Conservation (phyloP, 768 basidiomycete genomes). For the Rubroboletus pulcherrimus region DNA sequence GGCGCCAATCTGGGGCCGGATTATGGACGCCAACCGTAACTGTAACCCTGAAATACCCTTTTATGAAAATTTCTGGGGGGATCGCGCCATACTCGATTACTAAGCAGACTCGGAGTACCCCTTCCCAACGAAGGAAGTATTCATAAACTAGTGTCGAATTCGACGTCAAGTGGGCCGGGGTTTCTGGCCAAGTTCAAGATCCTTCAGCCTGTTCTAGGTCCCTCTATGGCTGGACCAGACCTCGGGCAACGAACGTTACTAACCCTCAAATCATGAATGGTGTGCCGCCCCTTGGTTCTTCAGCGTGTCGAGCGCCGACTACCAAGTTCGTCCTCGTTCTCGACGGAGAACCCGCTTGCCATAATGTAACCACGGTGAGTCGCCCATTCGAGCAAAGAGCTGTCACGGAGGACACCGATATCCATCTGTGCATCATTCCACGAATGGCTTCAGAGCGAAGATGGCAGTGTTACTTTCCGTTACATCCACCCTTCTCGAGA, state of each 20-base stretch:
- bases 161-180: not conserved
- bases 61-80: too few species aligned
- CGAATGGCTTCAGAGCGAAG: not conserved
- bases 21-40: too few species aligned
- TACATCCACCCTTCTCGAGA: not conserved
- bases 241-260: not conserved
- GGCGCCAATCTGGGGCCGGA: too few species aligned
- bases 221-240: not conserved
- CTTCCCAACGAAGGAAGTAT: not conserved
- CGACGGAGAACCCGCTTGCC: slow-evolving; percentile 4
- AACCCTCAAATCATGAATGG: not conserved
- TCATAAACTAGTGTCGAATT: not conserved
- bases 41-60: too few species aligned
- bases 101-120: not conserved
- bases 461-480: not conserved
- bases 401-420: not conserved
- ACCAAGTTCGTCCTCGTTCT: not conserved
- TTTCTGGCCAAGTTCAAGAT: not conserved
- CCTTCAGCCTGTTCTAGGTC: not conserved
- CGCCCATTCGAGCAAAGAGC: not conserved
- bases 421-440: not conserved
- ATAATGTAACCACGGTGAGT: slow-evolving; percentile 17
- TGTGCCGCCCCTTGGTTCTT: not conserved
- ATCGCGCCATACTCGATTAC: not conserved
- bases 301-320: not conserved